Evolutionary conservation across 148 eudicot genomes (phyloP).

Genomic region (Chenopodium suecicum): DNA sequence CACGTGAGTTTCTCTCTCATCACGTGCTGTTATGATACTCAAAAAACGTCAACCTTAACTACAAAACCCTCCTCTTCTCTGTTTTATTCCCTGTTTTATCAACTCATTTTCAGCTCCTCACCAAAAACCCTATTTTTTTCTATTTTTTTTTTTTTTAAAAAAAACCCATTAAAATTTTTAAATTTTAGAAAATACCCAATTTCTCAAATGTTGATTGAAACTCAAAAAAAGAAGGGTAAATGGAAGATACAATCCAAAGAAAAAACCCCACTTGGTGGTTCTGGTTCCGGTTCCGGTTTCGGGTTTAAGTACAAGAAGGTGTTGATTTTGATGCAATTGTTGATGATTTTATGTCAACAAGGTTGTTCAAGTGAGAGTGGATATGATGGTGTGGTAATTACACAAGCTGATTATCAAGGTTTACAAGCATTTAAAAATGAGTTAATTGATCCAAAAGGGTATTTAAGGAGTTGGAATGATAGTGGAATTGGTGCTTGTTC

Average conservation of each 20-base stretch:
- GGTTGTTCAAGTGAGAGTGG: slow-evolving; percentile 29
- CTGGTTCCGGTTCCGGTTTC: slow-evolving; percentile 6
- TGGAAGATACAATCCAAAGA: slow-evolving; percentile 27
- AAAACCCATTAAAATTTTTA: not conserved
- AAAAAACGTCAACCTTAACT: not conserved
- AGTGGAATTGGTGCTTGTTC: slow-evolving; percentile 70
- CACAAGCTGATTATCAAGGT: slow-evolving; percentile 62
- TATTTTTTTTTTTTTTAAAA: not conserved
- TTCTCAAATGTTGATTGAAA: slow-evolving; percentile 13
- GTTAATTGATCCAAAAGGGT: slow-evolving; percentile 66
- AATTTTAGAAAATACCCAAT: not conserved
- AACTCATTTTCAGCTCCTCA: not conserved
- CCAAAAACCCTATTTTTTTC: not conserved
- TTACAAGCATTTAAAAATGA: slow-evolving; percentile 73
- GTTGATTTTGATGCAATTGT: slow-evolving; percentile 20
- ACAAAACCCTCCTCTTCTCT: slow-evolving; percentile 23
- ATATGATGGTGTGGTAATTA: slow-evolving; percentile 78
- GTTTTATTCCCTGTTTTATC: slow-evolving; percentile 14
- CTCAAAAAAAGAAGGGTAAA: slow-evolving; percentile 34
- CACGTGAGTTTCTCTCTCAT: slow-evolving; percentile 31
- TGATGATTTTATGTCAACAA: slow-evolving; percentile 24
- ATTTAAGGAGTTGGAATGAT: slow-evolving; percentile 67
- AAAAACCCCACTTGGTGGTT: slow-evolving; percentile 7
- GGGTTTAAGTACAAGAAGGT: slow-evolving; percentile 7
- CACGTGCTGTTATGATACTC: slow-evolving; percentile 37